A percentile compares a stretch with the other conserved stretches of the same genome.
phyloP scores from a whole-genome alignment of 208 protist genomes.

The Strigomonas culicis region DNA sequence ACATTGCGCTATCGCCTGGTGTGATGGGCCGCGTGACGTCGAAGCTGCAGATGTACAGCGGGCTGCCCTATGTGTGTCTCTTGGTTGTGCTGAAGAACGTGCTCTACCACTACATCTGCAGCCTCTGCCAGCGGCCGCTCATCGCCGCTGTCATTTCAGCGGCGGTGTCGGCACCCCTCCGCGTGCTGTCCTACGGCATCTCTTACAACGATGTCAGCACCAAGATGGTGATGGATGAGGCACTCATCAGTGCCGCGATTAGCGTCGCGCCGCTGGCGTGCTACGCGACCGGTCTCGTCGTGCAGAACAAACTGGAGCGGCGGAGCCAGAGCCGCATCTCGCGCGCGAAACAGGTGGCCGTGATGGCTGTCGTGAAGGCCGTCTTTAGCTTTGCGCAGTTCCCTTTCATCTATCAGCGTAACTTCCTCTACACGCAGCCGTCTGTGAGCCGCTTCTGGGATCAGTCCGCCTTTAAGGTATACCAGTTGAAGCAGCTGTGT shows the following conservation, averaged over 20 bases:
- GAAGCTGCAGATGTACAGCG: constrained; percentile 25
- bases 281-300: constrained; percentile 26
- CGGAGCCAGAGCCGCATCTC: constrained; percentile 23
- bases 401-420: constrained; percentile 58
- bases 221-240: constrained; percentile 63
- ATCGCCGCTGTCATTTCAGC: constrained; percentile 37
- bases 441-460: constrained; percentile 42
- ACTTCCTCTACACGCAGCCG: constrained; percentile 41
- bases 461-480: constrained; percentile 37
- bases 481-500: constrained; percentile 54
- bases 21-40: constrained; percentile 3
- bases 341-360: constrained; percentile 24
- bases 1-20: neutral
- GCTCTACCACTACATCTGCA: constrained; percentile 54
- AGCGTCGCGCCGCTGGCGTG: constrained; percentile 36
- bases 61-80: constrained; percentile 28
- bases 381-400: constrained; percentile 58
- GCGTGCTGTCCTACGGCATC: constrained; percentile 61
- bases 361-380: constrained; percentile 47
- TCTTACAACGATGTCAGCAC: constrained; percentile 55
- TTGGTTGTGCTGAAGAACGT: constrained; percentile 41
- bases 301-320: constrained; percentile 40
- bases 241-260: constrained; percentile 40
- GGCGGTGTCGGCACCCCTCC: constrained; percentile 44
- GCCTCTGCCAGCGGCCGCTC: constrained; percentile 18